phyloP scores from a whole-genome alignment of 2,329 filamentous ascomycete species.

The Dothideomycetes sp. region DNA sequence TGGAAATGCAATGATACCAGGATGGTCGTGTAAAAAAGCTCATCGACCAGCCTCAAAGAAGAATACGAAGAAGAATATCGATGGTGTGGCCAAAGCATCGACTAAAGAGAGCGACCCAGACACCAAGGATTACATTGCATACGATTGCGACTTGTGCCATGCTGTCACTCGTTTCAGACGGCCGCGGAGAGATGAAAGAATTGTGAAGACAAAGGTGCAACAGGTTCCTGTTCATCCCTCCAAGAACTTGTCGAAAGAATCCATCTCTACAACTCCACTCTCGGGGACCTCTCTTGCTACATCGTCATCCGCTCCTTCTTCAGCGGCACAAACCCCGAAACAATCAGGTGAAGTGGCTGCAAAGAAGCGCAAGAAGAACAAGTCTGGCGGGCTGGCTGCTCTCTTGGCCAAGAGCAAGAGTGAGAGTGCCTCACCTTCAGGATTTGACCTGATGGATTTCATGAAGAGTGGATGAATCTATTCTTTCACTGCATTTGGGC shows the following conservation, averaged over 20 bases:
- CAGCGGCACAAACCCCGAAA: too few species aligned
- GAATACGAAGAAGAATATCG: neutral
- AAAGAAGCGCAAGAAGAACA: conserved; percentile 45
- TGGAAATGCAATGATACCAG: conserved; percentile 25
- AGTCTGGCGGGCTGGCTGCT: conserved; percentile 42
- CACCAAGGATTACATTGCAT: conserved; percentile 14
- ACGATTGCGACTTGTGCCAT: conserved; percentile 4
- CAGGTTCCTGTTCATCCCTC: too few species aligned
- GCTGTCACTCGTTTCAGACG: neutral
- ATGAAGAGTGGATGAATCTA: conserved; percentile 28
- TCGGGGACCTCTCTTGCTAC: neutral
- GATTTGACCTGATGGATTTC: conserved; percentile 43
- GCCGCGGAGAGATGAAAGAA: too few species aligned
- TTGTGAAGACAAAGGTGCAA: neutral
- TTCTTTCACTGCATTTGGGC: too few species aligned
- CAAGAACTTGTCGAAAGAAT: too few species aligned
- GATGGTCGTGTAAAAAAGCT: conserved; percentile 16
- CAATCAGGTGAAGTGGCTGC: too few species aligned
- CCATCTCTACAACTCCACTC: too few species aligned
- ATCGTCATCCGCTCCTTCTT: neutral
- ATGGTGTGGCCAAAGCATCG: neutral
- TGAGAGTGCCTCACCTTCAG: conserved; percentile 21
- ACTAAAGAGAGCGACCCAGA: conserved; percentile 17
- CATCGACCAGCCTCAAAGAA: neutral
- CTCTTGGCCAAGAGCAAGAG: conserved; percentile 37